Conservation (phyloP, 2,329 filamentous ascomycete species). For the Fusarium musae region DNA sequence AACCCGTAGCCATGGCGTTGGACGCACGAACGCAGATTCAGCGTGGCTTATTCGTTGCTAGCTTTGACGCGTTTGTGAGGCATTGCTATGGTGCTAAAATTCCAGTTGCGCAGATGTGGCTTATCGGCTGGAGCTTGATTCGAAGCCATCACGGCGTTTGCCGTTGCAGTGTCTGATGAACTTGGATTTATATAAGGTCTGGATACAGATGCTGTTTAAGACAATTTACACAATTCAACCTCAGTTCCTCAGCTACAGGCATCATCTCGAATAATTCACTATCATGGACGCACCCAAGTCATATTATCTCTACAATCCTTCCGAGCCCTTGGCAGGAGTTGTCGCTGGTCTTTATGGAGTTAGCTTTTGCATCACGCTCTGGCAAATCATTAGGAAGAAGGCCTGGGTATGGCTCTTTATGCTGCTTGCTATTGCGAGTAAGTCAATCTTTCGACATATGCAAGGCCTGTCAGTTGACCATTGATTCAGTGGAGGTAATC, state of each 20-base stretch:
- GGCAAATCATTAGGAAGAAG: slow-evolving; percentile 30
- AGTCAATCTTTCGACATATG: fast-evolving
- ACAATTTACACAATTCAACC: neutral
- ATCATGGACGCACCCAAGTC: slow-evolving; percentile 21
- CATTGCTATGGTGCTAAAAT: slow-evolving; percentile 3
- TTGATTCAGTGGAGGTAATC: slow-evolving; percentile 18
- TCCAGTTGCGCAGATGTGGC: slow-evolving; percentile 10
- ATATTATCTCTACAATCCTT: slow-evolving; percentile 35
- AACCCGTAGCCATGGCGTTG: neutral
- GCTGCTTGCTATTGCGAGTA: slow-evolving; percentile 31
- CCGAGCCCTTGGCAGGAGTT: slow-evolving; percentile 26
- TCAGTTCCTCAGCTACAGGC: neutral
- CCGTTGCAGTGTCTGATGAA: neutral
- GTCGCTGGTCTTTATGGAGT: slow-evolving; percentile 33
- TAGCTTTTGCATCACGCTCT: slow-evolving; percentile 27
- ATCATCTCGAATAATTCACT: fast-evolving
- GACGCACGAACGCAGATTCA: neutral
- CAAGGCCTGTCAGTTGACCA: neutral
- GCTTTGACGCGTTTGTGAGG: neutral
- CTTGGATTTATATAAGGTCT: slow-evolving; percentile 1
- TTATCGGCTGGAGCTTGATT: neutral
- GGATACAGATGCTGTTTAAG: too few relatives aligned
- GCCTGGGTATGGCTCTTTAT: slow-evolving; percentile 39
- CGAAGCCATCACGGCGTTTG: neutral
- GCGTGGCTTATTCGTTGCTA: neutral